Base-by-base conservation (phyloP, 805 yeast genomes). In the Yamadazyma paraphyllophila region DNA sequence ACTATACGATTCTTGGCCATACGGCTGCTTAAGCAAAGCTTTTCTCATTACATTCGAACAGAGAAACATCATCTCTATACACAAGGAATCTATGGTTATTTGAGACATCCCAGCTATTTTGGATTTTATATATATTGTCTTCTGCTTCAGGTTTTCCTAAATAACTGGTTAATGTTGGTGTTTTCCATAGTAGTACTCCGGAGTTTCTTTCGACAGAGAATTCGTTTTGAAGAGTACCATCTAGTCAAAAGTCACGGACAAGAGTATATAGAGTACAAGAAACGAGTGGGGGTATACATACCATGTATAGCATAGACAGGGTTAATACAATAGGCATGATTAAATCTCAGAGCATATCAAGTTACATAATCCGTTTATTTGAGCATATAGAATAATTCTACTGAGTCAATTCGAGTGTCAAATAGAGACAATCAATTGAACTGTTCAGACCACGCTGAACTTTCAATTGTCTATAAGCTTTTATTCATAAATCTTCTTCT, bases 401-500 rank as follows among this genome's bases (percentile, higher is more conserved):
- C 32, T 7, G 13, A 11, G 13, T 29, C 32, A 29, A 20, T 20
- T 20, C 6, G 24, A 20, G 24, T 20, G 24, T 3, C 6, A 20
- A 20, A 6, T 20, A 4, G 24, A 20, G 24, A 20, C 24, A 6
- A 20, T 20, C 24, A 20, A 20, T 31, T 31, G 9, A 31, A 11
- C n/a, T 12, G 14, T 10, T 33, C 20, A 33, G 12, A 16, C 24
- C 39, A 24, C 13, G 13, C 27, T 15, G 15, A 9, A 16, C 31
- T 4, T 16, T 20, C 31, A 15, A 7, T 36, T 61, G 24, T 20
- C 24, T 20, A 85, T 57, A 88, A 75, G 55, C 86, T 80, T 67
- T 91, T 88, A 71, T 94, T 94, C 99, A 94, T 94, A 65, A 94
- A 94, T 63, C 88, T 82, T 69, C 96, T 85, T 71, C 94, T 83